These are phyloP conservation scores for Ophiostoma pallidulum DNA, from an alignment of 2,329 filamentous ascomycete genomes.

Conservation along the genomic window DNA sequence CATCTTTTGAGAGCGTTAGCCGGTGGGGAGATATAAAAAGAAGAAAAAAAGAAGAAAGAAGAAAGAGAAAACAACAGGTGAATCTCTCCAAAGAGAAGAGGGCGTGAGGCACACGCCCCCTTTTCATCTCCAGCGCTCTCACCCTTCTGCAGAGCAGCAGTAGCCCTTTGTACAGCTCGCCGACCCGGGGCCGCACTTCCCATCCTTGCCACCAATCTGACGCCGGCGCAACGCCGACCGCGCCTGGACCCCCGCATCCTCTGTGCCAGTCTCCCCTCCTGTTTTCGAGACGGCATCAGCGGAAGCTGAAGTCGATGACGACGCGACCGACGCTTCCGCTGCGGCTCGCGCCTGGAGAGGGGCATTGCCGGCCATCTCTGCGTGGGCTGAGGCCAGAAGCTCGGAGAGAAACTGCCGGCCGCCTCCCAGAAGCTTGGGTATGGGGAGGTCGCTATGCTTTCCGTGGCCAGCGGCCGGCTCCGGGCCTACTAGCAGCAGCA, in stretches of 20 bases:
- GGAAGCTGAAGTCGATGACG: no score
- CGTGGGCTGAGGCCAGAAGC: conserved; percentile 11
- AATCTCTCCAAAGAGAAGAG: no score
- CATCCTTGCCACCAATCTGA: conserved; percentile 18
- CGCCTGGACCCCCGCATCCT: background rate
- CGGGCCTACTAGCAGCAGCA: conserved; percentile 19
- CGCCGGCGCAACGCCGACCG: conserved; percentile 12
- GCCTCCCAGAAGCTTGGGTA: conserved; percentile 22
- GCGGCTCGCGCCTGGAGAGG: background rate
- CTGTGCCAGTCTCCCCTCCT: background rate
- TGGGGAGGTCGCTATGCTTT: conserved; percentile 17
- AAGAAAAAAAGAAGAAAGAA: no score
- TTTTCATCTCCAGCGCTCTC: background rate
- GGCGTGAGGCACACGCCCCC: no score
- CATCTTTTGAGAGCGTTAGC: conserved; percentile 18
- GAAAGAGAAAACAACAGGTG: no score
- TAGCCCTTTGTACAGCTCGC: conserved; percentile 25
- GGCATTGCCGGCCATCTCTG: background rate
- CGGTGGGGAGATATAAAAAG: background rate
- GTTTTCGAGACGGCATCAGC: background rate
- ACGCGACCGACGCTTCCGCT: background rate
- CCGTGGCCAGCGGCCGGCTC: conserved; percentile 21
- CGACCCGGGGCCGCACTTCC: conserved; percentile 21
- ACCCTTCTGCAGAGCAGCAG: conserved; percentile 28
- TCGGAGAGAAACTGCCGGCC: conserved; percentile 21